These are phyloP conservation scores for Coemansia sp. DNA, from an alignment of 192 early-diverging fungal genomes.

Conservation along the genomic window DNA sequence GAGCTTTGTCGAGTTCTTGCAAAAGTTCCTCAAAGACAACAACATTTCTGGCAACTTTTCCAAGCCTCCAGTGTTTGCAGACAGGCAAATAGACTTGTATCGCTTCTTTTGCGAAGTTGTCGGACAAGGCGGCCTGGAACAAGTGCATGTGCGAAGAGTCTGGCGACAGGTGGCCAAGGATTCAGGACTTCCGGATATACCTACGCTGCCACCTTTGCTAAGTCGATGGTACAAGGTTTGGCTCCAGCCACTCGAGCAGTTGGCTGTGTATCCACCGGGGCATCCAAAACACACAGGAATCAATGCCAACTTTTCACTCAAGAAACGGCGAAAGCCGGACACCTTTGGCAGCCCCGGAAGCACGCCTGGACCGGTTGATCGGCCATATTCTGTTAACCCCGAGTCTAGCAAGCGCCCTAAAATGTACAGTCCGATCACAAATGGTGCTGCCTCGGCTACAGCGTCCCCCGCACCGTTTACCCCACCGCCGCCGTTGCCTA, in stretches of 20 bases:
- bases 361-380: conserved; percentile 42
- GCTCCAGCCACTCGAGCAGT: conserved; percentile 54
- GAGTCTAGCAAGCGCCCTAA: conserved; percentile 36
- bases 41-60: conserved; percentile 36
- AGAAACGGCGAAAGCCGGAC: conserved; percentile 48
- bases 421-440: conserved; percentile 27
- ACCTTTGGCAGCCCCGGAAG: conserved; percentile 35
- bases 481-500: conserved; percentile 25
- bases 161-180: conserved; percentile 54
- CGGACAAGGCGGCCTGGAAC: conserved; percentile 44
- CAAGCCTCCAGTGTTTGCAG: conserved; percentile 45
- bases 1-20: conserved; percentile 41
- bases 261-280: conserved; percentile 48
- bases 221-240: conserved; percentile 56
- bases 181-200: conserved; percentile 43
- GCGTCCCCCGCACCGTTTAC: conserved; percentile 34
- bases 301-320: conserved; percentile 48
- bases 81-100: conserved; percentile 40
- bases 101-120: conserved; percentile 52
- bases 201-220: conserved; percentile 50
- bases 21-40: conserved; percentile 45
- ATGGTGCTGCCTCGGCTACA: conserved; percentile 28
- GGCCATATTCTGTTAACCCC: conserved; percentile 28
- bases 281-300: conserved; percentile 51
- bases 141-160: conserved; percentile 45